phyloP scores from a whole-genome alignment of 2,329 filamentous ascomycete genomes.

The Colletotrichum salicis region DNA sequence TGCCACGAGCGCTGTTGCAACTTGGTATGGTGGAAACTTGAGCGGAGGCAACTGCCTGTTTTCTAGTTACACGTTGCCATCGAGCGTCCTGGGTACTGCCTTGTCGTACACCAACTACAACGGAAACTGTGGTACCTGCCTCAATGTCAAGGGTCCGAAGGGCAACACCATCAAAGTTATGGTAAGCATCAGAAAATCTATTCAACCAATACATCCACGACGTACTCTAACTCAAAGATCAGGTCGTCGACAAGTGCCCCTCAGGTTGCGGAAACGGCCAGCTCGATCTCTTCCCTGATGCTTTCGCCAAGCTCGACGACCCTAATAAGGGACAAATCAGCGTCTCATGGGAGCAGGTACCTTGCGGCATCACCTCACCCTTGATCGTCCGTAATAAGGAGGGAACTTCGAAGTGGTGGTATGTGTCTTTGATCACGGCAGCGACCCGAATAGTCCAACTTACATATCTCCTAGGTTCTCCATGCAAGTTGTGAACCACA shows the following conservation, averaged over 20 bases:
- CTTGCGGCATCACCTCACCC: constrained; percentile 61
- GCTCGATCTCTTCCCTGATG: constrained; percentile 65
- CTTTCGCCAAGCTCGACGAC: constrained; percentile 59
- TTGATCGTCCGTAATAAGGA: constrained; percentile 64
- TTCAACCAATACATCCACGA: background rate
- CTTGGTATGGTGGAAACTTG: constrained; percentile 28
- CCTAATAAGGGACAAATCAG: constrained; percentile 58
- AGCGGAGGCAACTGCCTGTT: constrained; percentile 25
- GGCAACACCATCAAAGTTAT: constrained; percentile 31
- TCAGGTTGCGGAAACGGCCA: constrained; percentile 60
- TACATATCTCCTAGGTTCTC: constrained; percentile 52
- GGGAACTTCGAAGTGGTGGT: constrained; percentile 51
- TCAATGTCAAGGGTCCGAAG: constrained; percentile 27
- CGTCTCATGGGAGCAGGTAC: constrained; percentile 59
- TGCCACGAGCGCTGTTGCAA: constrained; percentile 21
- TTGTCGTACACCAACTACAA: constrained; percentile 24
- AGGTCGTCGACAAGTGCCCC: constrained; percentile 68
- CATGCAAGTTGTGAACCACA: constrained; percentile 70
- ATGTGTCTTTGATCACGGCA: background rate
- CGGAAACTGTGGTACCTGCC: constrained; percentile 29
- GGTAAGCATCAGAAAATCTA: background rate
- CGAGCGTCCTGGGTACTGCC: constrained; percentile 21
- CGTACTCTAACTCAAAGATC: background rate
- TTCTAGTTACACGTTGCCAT: constrained; percentile 22
- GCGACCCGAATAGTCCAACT: constrained; percentile 43